phyloP scores from a whole-genome alignment of 371 early-diverging fungal species.

The Cladochytrium tenue region DNA sequence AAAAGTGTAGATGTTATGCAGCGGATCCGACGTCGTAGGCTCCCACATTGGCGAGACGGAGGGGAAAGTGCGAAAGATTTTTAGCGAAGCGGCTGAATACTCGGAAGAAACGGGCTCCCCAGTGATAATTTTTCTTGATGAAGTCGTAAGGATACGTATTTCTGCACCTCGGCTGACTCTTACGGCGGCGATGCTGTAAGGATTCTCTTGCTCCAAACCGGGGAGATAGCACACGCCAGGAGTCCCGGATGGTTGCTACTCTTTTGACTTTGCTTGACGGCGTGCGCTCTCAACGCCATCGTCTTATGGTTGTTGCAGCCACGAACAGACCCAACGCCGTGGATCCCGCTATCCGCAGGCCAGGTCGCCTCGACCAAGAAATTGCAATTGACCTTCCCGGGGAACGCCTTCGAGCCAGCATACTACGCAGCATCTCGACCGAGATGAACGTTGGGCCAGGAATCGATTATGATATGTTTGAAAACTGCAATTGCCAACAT shows the following conservation, averaged over 20 bases:
- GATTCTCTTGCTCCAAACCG: constrained; percentile 93
- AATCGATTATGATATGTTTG: no score
- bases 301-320: constrained; percentile 89
- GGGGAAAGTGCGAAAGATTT: constrained; percentile 76
- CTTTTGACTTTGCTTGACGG: constrained; percentile 98
- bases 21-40: constrained; percentile 90
- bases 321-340: constrained; percentile 98
- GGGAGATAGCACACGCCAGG: constrained; percentile 72
- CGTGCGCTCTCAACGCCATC: constrained; percentile 50
- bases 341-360: constrained; percentile 96
- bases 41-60: constrained; percentile 95
- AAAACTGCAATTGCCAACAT: no score
- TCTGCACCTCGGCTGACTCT: background rate
- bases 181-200: constrained; percentile 30
- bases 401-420: constrained; percentile 57
- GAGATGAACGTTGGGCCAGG: constrained; percentile 62
- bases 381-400: constrained; percentile 81
- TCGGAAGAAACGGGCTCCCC: constrained; percentile 10
- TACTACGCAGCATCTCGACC: constrained; percentile 38
- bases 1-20: constrained; percentile 46
- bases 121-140: constrained; percentile 97
- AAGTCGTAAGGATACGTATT: constrained; percentile 70
- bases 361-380: constrained; percentile 97
- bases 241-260: constrained; percentile 93
- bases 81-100: constrained; percentile 72